Base-by-base conservation (phyloP, 495 filamentous ascomycete genomes). In the Xylaria longipes region DNA sequence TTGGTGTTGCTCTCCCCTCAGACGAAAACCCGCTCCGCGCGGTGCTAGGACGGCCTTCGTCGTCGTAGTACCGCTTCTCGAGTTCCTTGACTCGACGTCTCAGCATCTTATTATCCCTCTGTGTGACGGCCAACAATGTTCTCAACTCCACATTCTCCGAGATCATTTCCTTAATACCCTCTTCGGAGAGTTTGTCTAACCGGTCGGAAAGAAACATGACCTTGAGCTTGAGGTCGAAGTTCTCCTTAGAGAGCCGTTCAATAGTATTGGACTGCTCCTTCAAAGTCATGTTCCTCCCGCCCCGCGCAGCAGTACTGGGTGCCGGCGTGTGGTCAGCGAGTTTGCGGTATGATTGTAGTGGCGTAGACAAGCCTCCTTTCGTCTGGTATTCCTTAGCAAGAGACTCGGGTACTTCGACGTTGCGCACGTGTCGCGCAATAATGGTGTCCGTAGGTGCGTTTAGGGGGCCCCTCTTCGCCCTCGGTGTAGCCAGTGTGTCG, bases 231-330 rank as follows among this genome's bases (percentile, higher is more conserved):
- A 99, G 85, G 77, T 97, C 96, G 77, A 98, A 99, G 73, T 98
- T 98, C 77, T 95, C 92, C 81, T 99, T 99, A 71, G 92, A 94
- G 7, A 98, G 87, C 35, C 94, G 90, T 78, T 98, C 96, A 71
- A 99, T 98, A 29, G 94, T 97, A 78, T 92, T 96, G 73, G 94
- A 97, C 80, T 99, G 96, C 79, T 98, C 96, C 80, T 98, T 98
- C 17, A 99, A 84, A 0, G 97, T 98, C 83, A 98, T 86, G 72
- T 90, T 96, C 75, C 91, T 93, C 50, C 92, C 93, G 65, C 88
- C 88, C 45, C 89, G 86, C 45, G 88, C 86, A 22, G 82, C 84
- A 14, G 90, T 86, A 8, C 89, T 84, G 8, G 74, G 71, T 6
- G 71, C 69, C 1, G 77, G 71, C 79, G 87, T 82, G 86, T 91